Evolutionary conservation across 192 early-diverging fungal species (phyloP), one percentile per base, ranked within the genome.

Genomic region (Mortierella claussenii): DNA sequence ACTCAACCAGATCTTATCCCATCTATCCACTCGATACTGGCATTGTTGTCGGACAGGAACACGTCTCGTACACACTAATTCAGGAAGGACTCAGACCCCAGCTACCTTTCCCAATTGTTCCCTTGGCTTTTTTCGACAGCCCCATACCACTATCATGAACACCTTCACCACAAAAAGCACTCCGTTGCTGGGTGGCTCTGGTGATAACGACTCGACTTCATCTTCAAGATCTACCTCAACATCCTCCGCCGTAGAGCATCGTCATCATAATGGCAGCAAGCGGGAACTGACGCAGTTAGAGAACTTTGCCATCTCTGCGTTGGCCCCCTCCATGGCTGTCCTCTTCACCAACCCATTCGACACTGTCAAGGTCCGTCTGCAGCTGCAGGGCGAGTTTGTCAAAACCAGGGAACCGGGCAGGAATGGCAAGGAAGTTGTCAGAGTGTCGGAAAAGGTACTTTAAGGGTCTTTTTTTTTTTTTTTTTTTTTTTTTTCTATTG

Each of bases 261-360:
- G 18, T 21, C 18, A 40, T 7, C 42, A 17, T 33, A 18, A 23
- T 21, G 26, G 1, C 26, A 32, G 36, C 59, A 76, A 67, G 52
- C 60, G 65, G 43, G 64, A 76, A 36, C 44, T 76, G 64, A 76
- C 71, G 12, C 80, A 81, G 49, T 68, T 81, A 23, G 90, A 91
- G 55, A 86, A 82, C 59, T 91, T 91, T 83, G 79, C 75, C 7
- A 79, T 91, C 24, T 85, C 83, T 28, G 88, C 87, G 11, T 36
- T 89, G 33, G 87, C 90, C 1, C 90, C 90, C 10, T 87, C 88
- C 27, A 80, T 83, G 54, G 91, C 91, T 13, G 89, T 90, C 26
- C 75, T 92, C 49, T 92, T 92, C 69, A 92, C 91, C 47, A 89
- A 90, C 79, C 91, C 91, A 1, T 92, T 92, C 60, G 91, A 92